These are phyloP conservation scores for Mangifera indica DNA, from an alignment of 345 rosid genomes.

Conservation along the genomic window DNA sequence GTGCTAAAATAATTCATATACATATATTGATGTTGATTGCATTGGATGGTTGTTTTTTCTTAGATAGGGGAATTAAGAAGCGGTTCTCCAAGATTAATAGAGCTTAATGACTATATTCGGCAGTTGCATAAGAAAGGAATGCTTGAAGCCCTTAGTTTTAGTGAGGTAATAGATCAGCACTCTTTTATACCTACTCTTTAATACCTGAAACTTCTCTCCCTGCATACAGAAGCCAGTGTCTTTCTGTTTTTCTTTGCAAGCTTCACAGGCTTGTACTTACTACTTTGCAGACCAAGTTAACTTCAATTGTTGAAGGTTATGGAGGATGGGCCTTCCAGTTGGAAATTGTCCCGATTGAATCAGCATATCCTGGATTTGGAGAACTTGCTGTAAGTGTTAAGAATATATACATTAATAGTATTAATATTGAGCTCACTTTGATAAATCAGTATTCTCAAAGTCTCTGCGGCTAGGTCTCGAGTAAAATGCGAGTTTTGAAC, in stretches of 20 bases:
- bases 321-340: constrained; percentile 96
- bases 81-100: constrained; percentile 79
- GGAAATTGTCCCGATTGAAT: constrained; percentile 94
- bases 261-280: neutral
- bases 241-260: neutral
- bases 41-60: constrained; percentile 18
- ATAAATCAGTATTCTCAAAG: neutral
- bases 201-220: neutral
- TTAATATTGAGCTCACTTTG: neutral
- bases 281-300: constrained; percentile 79
- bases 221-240: neutral
- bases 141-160: constrained; percentile 87
- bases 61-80: constrained; percentile 95
- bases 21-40: constrained; percentile 14
- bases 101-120: constrained; percentile 83
- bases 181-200: too few species aligned
- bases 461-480: neutral
- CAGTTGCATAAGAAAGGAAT: constrained; percentile 72
- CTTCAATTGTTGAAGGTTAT: constrained; percentile 95
- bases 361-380: constrained; percentile 98
- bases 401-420: neutral
- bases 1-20: too few species aligned
- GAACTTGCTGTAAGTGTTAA: constrained; percentile 85
- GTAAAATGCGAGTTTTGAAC: too few species aligned
- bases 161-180: constrained; percentile 65